Conservation (phyloP, 148 eudicot genomes). For the Heliamphora exappendiculata region DNA sequence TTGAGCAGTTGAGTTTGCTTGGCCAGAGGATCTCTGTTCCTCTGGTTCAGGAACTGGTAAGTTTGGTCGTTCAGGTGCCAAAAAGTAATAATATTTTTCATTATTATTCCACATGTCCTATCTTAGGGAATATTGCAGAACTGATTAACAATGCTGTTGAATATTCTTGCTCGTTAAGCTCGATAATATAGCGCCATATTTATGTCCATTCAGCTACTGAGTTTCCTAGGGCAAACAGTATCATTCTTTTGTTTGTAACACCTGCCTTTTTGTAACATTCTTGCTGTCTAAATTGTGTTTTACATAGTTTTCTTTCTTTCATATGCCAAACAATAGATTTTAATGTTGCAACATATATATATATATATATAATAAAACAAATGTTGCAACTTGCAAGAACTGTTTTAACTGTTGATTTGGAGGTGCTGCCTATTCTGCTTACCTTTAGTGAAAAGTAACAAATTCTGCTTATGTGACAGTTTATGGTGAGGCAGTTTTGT, state of each 20-base stretch:
- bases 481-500: not conserved
- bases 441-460: not conserved
- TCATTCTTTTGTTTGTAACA: conserved; percentile 1
- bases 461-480: not conserved
- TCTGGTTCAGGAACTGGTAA: conserved; percentile 88
- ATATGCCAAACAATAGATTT: not conserved
- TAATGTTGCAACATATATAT: no score
- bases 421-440: not conserved
- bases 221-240: not conserved
- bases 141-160: not conserved
- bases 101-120: not conserved
- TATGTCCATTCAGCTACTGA: not conserved
- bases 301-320: not conserved
- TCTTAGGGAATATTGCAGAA: not conserved
- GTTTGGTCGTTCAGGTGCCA: conserved; percentile 2
- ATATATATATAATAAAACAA: no score
- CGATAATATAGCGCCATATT: not conserved
- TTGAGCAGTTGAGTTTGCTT: conserved; percentile 88
- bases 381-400: not conserved
- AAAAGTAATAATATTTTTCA: not conserved
- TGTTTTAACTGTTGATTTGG: not conserved
- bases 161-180: not conserved
- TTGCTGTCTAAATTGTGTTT: not conserved
- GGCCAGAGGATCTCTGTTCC: conserved; percentile 77
- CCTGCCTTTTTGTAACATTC: not conserved